These are phyloP conservation scores for Talaromyces atroroseus DNA, from an alignment of 2,329 filamentous ascomycete genomes.

Conservation along the genomic window DNA sequence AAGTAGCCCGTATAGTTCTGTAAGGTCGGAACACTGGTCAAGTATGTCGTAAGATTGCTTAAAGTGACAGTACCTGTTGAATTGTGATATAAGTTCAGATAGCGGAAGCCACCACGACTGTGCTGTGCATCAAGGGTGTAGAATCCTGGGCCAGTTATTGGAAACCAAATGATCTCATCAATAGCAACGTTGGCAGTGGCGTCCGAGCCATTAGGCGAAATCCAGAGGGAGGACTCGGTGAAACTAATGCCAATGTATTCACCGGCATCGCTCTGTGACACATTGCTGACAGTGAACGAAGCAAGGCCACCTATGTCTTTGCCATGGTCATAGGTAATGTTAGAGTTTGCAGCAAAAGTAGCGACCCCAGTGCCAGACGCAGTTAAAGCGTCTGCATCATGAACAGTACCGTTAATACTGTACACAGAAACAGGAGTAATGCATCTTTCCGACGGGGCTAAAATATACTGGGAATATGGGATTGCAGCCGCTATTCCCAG, in stretches of 20 bases:
- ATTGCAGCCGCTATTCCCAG: constrained; percentile 3
- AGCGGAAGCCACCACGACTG: constrained; percentile 43
- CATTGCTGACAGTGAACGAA: constrained; percentile 25
- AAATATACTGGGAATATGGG: constrained; percentile 25
- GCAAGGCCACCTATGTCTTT: constrained; percentile 38
- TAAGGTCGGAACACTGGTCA: constrained; percentile 31
- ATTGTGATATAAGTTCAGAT: constrained; percentile 43
- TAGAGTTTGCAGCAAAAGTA: constrained; percentile 25
- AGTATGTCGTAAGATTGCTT: constrained; percentile 34
- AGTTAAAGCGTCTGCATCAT: constrained; percentile 16
- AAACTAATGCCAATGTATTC: constrained; percentile 38
- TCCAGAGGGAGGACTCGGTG: constrained; percentile 42
- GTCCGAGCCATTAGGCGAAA: constrained; percentile 43
- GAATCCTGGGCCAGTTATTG: constrained; percentile 29
- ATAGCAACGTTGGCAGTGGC: constrained; percentile 43
- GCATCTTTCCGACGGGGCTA: constrained; percentile 22
- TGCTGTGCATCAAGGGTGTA: constrained; percentile 41
- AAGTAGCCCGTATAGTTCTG: constrained; percentile 48
- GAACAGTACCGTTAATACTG: constrained; percentile 23
- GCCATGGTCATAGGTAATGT: constrained; percentile 36
- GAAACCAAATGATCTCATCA: constrained; percentile 47
- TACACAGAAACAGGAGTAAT: constrained; percentile 19
- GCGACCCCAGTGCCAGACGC: neutral
- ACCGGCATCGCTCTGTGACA: constrained; percentile 14
- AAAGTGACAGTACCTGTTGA: constrained; percentile 38